Base-by-base conservation (phyloP, 176 grass and related monocot species). In the Carex cristatella region DNA sequence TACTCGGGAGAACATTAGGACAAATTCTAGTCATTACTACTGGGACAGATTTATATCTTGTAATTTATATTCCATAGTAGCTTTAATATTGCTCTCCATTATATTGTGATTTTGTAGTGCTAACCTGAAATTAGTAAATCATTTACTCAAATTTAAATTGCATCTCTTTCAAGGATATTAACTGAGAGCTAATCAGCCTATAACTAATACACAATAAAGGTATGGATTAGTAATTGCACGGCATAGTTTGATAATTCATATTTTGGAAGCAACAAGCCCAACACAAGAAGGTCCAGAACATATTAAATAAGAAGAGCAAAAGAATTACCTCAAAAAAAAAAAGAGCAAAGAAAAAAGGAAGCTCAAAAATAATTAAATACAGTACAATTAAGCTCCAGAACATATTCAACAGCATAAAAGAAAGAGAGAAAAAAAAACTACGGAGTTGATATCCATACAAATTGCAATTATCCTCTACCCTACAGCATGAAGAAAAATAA, bases 351-450 rank as follows among this genome's bases (percentile, higher is more conserved):
- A 3, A 1, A 90, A 57, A 40, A 40, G 38, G 38, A 77, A 77
- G 53, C 74, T 35, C 6, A 4, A 33, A 33, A 72, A 14, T 13
- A 72, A 79, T 79, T 79, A 57, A 89, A 72, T 76, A 86, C 80
- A 83, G 60, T 10, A 69, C 82, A 82, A 84, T 70, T 48, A 83
- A 53, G 77, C 84, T 53, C 80, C 5, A 66, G 2, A 90, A 57
- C 49, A 86, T 33, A 51, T 33, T 65, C 71, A 38, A 64, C 61
- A 65, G 79, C 11, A 65, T 73, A 82, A 62, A 79, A 79, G 53
- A 71, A 89, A 85, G 72, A 91, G 87, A 91, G 72, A 91, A 89
- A 28, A 38, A 28, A 38, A n/a, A 48, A 12, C 11, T 85, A 87
- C 67, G 84, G 84, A 71, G 80, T 61, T 67, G 80, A 66, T 85